Base-by-base conservation (phyloP, 2,329 filamentous ascomycete genomes). In the Penicillium sp. region DNA sequence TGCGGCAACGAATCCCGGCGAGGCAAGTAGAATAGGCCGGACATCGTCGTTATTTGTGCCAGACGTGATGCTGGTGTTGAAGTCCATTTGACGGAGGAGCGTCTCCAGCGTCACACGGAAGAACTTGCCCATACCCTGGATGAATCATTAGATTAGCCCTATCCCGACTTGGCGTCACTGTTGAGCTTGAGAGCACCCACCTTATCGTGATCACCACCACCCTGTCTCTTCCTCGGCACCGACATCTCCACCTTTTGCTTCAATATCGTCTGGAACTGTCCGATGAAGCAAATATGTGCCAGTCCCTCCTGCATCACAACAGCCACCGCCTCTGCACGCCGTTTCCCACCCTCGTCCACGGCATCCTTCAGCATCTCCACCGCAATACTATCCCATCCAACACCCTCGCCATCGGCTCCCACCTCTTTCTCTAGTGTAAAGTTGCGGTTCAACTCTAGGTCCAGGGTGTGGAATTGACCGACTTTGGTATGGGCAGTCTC, bases 311-410 rank as follows among this genome's bases (percentile, higher is more conserved):
- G 91, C 90, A 99, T 94, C 25, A 98, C 90, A 0, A 98, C 89
- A 0, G 95, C 94, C 57, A 92, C 91, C 17, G 96, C 84, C 62
- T 94, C 90, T 0, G 92, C 92, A 62, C 90, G 88, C 70, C 89
- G 88, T 65, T 91, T 89, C 4, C 76, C 76, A 1, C 76, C 68
- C 67, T 90, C 87, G 68, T 91, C 88, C 14, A 94, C 83, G 0
- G 92, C 89, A 73, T 96, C 91, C 58, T 85, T 82, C 11, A 99
- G 83, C 48, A 90, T 89, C 60, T 90, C 88, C 50, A 89, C 80
- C 3, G 93, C 91, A 11, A 99, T 88, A 66, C 90, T 93, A 76
- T 99, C 95, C 95, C 95, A 99, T 43, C 92, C 85, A 39, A 73
- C 79, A 41, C 76, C 75, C 57, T 75, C 74, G 25, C 73, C 74